Conservation (phyloP, 1,284 basidiomycete species). For the Wallemia ichthyophaga region DNA sequence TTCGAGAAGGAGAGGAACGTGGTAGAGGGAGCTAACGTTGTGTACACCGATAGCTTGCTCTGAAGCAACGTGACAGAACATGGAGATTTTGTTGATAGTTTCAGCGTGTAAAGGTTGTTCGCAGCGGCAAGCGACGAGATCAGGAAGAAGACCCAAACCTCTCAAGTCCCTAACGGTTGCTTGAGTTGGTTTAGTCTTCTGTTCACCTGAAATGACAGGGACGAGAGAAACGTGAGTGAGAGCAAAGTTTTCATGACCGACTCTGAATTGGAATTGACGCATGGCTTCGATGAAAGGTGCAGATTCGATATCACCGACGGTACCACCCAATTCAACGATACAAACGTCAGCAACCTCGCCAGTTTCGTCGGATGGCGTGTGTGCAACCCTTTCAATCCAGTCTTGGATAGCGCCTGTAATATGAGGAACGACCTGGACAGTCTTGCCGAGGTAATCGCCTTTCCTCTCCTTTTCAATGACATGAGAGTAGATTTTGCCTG, state of each 20-base stretch:
- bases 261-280: slow-evolving; percentile 97
- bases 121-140: slow-evolving; percentile 71
- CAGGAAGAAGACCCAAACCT: slow-evolving; percentile 72
- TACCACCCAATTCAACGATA: slow-evolving; percentile 93
- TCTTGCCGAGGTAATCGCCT: slow-evolving; percentile 93
- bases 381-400: slow-evolving; percentile 87
- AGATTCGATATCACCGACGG: slow-evolving; percentile 83
- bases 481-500: slow-evolving; percentile 87
- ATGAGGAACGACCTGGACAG: slow-evolving; percentile 89
- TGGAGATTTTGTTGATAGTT: slow-evolving; percentile 85
- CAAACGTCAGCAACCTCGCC: slow-evolving; percentile 83
- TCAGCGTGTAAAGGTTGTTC: slow-evolving; percentile 34
- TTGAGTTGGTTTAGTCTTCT: slow-evolving; percentile 97
- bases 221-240: slow-evolving; percentile 94
- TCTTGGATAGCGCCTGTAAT: slow-evolving; percentile 93
- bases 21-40: slow-evolving; percentile 88
- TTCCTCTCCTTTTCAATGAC: slow-evolving; percentile 93
- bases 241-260: slow-evolving; percentile 89
- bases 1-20: slow-evolving; percentile 74
- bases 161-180: slow-evolving; percentile 82
- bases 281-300: slow-evolving; percentile 95
- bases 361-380: slow-evolving; percentile 78
- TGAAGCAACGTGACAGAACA: slow-evolving; percentile 91
- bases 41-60: slow-evolving; percentile 92
- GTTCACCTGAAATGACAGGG: slow-evolving; percentile 90